Percentiles rank a stretch among this genome's conserved stretches.
These are phyloP conservation scores for Trichothecium roseum DNA, from an alignment of 2,329 filamentous ascomycete genomes.

Conservation along the genomic window DNA sequence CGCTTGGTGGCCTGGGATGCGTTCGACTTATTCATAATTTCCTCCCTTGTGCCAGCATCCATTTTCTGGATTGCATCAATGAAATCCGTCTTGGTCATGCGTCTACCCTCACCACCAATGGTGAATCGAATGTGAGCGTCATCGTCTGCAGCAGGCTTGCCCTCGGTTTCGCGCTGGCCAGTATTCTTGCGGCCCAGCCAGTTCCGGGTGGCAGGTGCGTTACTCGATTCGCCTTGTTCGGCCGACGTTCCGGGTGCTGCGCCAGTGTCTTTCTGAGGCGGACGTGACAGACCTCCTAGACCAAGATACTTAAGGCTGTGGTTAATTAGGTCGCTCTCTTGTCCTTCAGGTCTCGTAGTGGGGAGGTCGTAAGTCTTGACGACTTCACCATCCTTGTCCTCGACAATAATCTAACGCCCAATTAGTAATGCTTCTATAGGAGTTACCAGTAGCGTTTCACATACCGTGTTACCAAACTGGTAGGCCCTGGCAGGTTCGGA, in stretches of 20 bases:
- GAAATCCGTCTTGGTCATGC: conserved; percentile 75
- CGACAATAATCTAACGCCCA: conserved; percentile 63
- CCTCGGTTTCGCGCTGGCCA: no score
- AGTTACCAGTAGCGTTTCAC: conserved; percentile 11
- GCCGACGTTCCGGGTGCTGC: conserved; percentile 14
- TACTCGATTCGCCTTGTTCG: conserved; percentile 19
- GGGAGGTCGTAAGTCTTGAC: conserved; percentile 75
- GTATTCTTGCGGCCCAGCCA: no score
- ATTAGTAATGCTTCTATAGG: conserved; percentile 14
- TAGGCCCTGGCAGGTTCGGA: conserved; percentile 72
- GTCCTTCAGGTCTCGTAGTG: conserved; percentile 33
- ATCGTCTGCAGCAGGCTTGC: no score
- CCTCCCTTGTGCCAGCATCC: conserved; percentile 52
- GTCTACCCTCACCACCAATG: conserved; percentile 58
- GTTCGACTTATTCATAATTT: conserved; percentile 40
- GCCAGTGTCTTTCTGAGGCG: conserved; percentile 25
- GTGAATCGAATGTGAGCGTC: conserved; percentile 68
- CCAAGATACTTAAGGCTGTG: conserved; percentile 44
- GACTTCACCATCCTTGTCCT: conserved; percentile 79
- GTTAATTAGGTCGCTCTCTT: conserved; percentile 27
- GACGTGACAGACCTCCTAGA: conserved; percentile 28
- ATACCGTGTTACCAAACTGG: conserved; percentile 70
- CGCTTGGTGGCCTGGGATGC: conserved; percentile 39
- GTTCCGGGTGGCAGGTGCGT: conserved; percentile 14
- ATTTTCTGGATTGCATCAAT: conserved; percentile 63